phyloP scores from a whole-genome alignment of 2,329 filamentous ascomycete genomes.

The Diplodia seriata region DNA sequence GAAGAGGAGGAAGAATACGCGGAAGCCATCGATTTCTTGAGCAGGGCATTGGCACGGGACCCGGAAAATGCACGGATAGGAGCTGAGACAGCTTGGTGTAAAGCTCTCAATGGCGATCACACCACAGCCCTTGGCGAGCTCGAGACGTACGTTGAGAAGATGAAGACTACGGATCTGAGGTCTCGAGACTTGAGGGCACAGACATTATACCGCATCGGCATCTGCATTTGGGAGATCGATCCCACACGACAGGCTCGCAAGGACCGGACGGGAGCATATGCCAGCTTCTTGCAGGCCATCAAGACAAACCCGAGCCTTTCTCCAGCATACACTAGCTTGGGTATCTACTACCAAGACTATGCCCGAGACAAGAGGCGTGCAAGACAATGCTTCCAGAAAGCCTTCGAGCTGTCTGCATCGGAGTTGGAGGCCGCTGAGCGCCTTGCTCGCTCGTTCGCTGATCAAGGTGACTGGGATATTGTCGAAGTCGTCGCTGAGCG shows the following conservation, averaged over 20 bases:
- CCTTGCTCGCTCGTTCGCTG: slow-evolving; percentile 83
- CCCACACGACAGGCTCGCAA: slow-evolving; percentile 76
- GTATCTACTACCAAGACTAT: slow-evolving; percentile 90
- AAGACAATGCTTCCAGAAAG: slow-evolving; percentile 93
- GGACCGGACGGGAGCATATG: slow-evolving; percentile 81
- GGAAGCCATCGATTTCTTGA: slow-evolving; percentile 80
- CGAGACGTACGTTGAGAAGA: slow-evolving; percentile 69
- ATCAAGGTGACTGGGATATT: slow-evolving; percentile 92
- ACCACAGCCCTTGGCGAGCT: slow-evolving; percentile 71
- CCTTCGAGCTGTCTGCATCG: slow-evolving; percentile 86
- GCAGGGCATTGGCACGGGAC: slow-evolving; percentile 76
- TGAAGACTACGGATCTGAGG: slow-evolving; percentile 67
- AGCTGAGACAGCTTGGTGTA: slow-evolving; percentile 91
- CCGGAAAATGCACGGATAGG: slow-evolving; percentile 76
- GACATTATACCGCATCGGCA: slow-evolving; percentile 84
- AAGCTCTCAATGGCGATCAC: slow-evolving; percentile 81
- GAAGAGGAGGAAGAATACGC: slow-evolving; percentile 91
- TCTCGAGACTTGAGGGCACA: slow-evolving; percentile 79
- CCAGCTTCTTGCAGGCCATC: slow-evolving; percentile 80
- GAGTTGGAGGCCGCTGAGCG: slow-evolving; percentile 88
- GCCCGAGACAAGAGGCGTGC: slow-evolving; percentile 85
- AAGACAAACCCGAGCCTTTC: slow-evolving; percentile 88
- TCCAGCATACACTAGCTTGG: slow-evolving; percentile 88
- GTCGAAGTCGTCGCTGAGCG: slow-evolving; percentile 92
- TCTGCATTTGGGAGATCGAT: slow-evolving; percentile 86